These are phyloP conservation scores for Cytospora paraplurivora DNA, from an alignment of 2,329 filamentous ascomycete species.

Conservation along the genomic window DNA sequence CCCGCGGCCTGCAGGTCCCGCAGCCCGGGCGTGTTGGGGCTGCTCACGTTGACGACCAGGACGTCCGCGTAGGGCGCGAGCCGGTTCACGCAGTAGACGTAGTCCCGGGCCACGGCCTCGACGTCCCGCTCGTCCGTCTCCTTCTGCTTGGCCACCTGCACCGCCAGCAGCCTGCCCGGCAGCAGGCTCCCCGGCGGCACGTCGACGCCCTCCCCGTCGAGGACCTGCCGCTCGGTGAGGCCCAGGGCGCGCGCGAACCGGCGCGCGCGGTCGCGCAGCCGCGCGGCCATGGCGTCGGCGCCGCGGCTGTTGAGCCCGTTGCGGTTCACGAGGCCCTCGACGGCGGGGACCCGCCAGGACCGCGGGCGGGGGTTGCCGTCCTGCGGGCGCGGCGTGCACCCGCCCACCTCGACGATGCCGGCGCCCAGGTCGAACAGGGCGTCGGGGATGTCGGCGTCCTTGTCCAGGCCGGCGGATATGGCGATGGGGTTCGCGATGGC, in stretches of 20 bases:
- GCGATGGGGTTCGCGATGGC: conserved; percentile 83
- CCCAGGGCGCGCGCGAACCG: conserved; percentile 73
- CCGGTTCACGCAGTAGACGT: conserved; percentile 84
- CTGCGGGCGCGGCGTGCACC: conserved; percentile 85
- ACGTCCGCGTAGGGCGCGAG: conserved; percentile 90
- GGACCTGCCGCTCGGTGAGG: conserved; percentile 70
- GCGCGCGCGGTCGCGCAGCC: conserved; percentile 75
- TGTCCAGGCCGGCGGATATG: conserved; percentile 62
- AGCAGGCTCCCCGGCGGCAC: conserved; percentile 83
- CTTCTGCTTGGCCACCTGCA: conserved; percentile 98
- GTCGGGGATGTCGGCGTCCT: conserved; percentile 72
- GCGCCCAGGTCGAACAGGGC: conserved; percentile 83
- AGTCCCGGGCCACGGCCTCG: conserved; percentile 75
- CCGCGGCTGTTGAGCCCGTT: conserved; percentile 94
- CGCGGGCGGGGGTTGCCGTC: conserved; percentile 84
- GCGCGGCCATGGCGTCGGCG: conserved; percentile 81
- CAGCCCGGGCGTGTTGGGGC: conserved; percentile 91
- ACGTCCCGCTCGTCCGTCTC: conserved; percentile 83
- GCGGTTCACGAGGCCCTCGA: conserved; percentile 90
- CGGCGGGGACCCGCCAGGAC: conserved; percentile 80
- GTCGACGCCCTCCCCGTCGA: conserved; percentile 69
- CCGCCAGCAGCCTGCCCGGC: conserved; percentile 75
- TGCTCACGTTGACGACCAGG: conserved; percentile 96
- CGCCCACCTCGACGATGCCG: conserved; percentile 87
- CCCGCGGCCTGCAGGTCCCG: conserved; percentile 83